Conservation (phyloP, 345 rosid genomes). For the Linum trigynum region DNA sequence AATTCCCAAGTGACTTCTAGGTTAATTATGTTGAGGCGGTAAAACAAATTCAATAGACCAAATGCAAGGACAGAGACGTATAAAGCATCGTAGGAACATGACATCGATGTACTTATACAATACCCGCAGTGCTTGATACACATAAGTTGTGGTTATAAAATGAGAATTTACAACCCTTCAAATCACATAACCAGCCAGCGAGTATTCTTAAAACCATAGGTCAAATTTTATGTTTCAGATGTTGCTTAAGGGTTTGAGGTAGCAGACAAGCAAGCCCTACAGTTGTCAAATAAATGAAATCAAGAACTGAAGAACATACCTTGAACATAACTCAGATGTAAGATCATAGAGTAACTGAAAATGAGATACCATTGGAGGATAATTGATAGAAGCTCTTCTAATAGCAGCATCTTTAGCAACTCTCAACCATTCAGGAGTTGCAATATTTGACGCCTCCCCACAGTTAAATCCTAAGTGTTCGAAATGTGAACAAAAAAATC, state of each 20-base stretch:
- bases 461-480: slow-evolving; percentile 65
- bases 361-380: slow-evolving; percentile 99
- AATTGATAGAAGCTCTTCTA: slow-evolving; percentile 93
- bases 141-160: neutral
- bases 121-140: neutral
- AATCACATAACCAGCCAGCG: neutral
- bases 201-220: neutral
- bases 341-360: slow-evolving; percentile 94
- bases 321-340: slow-evolving; percentile 65
- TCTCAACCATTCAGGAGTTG: slow-evolving; percentile 86
- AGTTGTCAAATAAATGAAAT: neutral
- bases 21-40: neutral
- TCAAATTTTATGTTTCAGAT: neutral
- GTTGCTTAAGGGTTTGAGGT: neutral
- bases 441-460: slow-evolving; percentile 98
- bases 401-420: slow-evolving; percentile 89
- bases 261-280: slow-evolving; percentile 3
- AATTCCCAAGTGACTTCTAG: neutral
- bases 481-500: slow-evolving; percentile 10
- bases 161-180: neutral
- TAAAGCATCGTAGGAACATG: too few species aligned
- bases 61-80: neutral
- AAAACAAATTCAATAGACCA: neutral
- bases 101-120: too few species aligned
- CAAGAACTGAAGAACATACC: slow-evolving; percentile 32